Evolutionary conservation across 441 rosid species (phyloP).

Genomic region (Gossypium schwendimanii): DNA sequence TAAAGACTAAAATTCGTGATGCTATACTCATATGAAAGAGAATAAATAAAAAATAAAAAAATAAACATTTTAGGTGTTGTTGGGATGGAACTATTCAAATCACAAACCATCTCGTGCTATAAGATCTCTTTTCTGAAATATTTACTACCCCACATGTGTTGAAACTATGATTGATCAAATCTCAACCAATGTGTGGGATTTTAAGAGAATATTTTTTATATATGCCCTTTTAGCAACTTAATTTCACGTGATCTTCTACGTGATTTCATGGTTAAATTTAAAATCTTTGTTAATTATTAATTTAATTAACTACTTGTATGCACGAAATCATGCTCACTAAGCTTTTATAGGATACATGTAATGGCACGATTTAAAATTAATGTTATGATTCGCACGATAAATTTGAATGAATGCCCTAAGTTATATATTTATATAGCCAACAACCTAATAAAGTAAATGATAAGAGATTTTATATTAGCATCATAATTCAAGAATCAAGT

Average conservation of each 20-base stretch:
- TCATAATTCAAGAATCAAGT: too few relatives aligned
- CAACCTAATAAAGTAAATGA: too few relatives aligned
- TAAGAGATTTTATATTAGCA: too few relatives aligned
- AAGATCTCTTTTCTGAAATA: slow-evolving; percentile 23
- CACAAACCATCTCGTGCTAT: slow-evolving; percentile 21
- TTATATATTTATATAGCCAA: background rate
- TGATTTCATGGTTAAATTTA: background rate
- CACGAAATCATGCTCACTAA: background rate
- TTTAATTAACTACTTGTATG: background rate
- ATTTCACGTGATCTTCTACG: background rate
- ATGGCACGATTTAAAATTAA: background rate
- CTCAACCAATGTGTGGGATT: slow-evolving; percentile 7
- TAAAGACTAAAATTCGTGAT: too few relatives aligned
- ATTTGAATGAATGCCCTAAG: background rate
- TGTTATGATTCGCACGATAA: background rate
- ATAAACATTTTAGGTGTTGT: slow-evolving; percentile 23
- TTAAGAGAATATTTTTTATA: background rate
- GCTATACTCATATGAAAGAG: too few relatives aligned
- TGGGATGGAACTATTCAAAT: slow-evolving; percentile 7
- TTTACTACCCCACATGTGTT: slow-evolving; percentile 34
- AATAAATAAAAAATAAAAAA: background rate
- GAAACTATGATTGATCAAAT: slow-evolving; percentile 32
- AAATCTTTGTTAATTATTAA: background rate
- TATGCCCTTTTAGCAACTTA: background rate
- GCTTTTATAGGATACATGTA: background rate